Evolutionary conservation across 805 yeast genomes (phyloP).

Genomic region (Cyberlindnera mycetangii): DNA sequence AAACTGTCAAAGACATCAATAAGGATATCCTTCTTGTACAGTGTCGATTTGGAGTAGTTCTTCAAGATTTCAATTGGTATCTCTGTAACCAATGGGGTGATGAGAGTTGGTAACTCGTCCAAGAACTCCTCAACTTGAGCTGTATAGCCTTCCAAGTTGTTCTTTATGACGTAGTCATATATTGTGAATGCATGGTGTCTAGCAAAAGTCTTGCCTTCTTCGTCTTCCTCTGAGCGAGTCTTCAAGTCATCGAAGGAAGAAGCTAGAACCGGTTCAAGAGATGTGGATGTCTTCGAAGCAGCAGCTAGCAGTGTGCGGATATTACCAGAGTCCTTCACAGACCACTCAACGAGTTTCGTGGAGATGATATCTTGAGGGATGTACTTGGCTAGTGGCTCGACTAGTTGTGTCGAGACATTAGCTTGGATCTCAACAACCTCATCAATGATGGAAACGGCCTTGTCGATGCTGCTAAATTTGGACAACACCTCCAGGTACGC

Average conservation of each 20-base stretch:
- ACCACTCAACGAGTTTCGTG: conserved; percentile 6
- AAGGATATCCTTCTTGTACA: conserved; percentile 20
- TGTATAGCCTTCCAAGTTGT: conserved; percentile 20
- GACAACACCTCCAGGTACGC: conserved; percentile 26
- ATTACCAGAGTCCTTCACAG: conserved; percentile 5
- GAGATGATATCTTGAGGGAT: conserved; percentile 16
- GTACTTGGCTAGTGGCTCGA: conserved; percentile 20
- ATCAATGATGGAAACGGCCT: conserved; percentile 12
- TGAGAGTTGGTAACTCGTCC: conserved; percentile 32
- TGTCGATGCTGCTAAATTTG: not conserved
- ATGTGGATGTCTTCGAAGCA: conserved; percentile 6
- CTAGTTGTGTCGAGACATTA: conserved; percentile 20
- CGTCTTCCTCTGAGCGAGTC: conserved; percentile 20
- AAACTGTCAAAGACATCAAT: conserved; percentile 34
- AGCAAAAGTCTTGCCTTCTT: conserved; percentile 18
- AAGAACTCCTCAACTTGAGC: conserved; percentile 34
- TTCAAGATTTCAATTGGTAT: conserved; percentile 33
- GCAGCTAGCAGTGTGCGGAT: conserved; percentile 13
- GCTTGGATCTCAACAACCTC: conserved; percentile 20
- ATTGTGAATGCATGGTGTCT: conserved; percentile 28
- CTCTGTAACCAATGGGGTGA: conserved; percentile 31
- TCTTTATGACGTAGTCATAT: conserved; percentile 28
- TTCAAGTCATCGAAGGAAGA: conserved; percentile 21
- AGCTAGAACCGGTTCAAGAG: conserved; percentile 18
- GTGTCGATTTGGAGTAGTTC: conserved; percentile 30